phyloP scores from a whole-genome alignment of 2,329 filamentous ascomycete genomes.

The Cytospora paraplurivora region DNA sequence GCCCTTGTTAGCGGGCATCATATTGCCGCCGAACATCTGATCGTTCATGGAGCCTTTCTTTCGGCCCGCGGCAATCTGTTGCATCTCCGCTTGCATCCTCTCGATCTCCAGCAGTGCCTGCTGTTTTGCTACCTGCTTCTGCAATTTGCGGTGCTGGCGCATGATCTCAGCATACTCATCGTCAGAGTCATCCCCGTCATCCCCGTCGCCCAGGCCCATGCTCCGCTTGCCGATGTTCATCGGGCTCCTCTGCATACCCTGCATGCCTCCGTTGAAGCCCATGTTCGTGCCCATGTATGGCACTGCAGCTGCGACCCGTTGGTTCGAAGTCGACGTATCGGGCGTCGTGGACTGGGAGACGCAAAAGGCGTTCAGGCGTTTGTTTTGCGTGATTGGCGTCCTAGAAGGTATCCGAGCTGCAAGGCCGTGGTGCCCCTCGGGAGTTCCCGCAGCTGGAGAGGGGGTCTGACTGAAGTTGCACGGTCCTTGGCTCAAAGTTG shows the following conservation, averaged over 20 bases:
- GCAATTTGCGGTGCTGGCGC: background rate
- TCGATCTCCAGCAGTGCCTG: background rate
- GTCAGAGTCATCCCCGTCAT: background rate
- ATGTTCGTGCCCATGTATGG: background rate
- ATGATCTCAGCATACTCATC: background rate
- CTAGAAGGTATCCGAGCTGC: background rate
- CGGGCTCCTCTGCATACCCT: background rate
- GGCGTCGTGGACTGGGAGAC: background rate
- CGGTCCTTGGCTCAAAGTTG: background rate
- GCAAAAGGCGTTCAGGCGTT: background rate
- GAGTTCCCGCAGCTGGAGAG: background rate
- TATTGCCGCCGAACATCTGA: no score
- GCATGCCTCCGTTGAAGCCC: background rate
- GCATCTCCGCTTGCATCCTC: background rate
- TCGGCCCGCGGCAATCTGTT: background rate
- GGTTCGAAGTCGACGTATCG: background rate
- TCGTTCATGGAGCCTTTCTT: no score
- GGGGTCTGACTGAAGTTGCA: background rate
- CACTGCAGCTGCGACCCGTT: background rate
- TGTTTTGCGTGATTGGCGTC: background rate
- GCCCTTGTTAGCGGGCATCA: no score
- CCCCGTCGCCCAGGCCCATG: background rate
- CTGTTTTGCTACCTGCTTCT: background rate
- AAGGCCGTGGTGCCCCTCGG: background rate
- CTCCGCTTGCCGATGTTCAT: background rate